phyloP scores from a whole-genome alignment of 441 rosid genomes.

The Mallotus japonicus region DNA sequence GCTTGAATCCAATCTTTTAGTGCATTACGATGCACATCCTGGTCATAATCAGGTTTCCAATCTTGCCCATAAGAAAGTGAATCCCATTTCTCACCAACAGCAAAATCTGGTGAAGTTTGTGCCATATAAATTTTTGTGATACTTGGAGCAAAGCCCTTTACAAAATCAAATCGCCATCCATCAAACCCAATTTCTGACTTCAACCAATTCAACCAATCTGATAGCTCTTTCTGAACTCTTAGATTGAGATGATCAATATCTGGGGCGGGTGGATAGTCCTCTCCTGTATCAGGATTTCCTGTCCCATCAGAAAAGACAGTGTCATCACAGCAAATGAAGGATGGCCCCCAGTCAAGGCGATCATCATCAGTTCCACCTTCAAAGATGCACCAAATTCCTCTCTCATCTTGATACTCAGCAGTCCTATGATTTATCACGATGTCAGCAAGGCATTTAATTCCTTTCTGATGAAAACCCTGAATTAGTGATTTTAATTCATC shows the following conservation, averaged over 20 bases:
- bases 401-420: slow-evolving; percentile 59
- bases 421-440: slow-evolving; percentile 86
- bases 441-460: slow-evolving; percentile 75
- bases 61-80: slow-evolving; percentile 46
- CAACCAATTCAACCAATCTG: slow-evolving; percentile 91
- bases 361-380: slow-evolving; percentile 79
- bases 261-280: slow-evolving; percentile 48
- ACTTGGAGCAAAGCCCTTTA: slow-evolving; percentile 56
- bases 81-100: slow-evolving; percentile 86
- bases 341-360: slow-evolving; percentile 83
- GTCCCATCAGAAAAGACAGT: slow-evolving; percentile 45
- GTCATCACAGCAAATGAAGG: slow-evolving; percentile 60
- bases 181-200: slow-evolving; percentile 64
- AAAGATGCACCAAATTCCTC: slow-evolving; percentile 64
- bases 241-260: slow-evolving; percentile 80
- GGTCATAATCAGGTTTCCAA: slow-evolving; percentile 43
- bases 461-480: slow-evolving; percentile 45
- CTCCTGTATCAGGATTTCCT: slow-evolving; percentile 69
- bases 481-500: slow-evolving; percentile 52
- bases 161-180: slow-evolving; percentile 84
- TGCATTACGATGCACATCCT: slow-evolving; percentile 52
- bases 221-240: slow-evolving; percentile 58
- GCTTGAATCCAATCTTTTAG: slow-evolving; percentile 58
- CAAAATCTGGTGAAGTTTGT: slow-evolving; percentile 55
- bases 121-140: slow-evolving; percentile 51